These are phyloP conservation scores for Yamadazyma atmosphaerica DNA, from an alignment of 1,139 yeast species.

Conservation along the genomic window DNA sequence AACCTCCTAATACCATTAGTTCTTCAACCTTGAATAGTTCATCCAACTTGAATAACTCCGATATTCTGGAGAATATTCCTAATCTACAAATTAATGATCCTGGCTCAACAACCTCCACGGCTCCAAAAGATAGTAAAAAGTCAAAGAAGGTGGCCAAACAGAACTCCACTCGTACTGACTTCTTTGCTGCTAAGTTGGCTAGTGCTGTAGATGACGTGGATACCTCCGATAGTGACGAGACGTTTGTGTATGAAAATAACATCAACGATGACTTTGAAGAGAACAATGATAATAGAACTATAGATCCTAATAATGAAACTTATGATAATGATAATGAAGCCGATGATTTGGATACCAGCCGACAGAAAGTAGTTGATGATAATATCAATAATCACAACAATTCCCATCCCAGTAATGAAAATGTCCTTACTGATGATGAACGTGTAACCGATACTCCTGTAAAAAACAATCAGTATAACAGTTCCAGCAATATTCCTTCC, in stretches of 20 bases:
- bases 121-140: conserved; percentile 11
- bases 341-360: neutral
- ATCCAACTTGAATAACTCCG: no score
- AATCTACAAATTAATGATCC: conserved; percentile 13
- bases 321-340: neutral
- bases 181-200: conserved; percentile 91
- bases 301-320: neutral
- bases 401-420: neutral
- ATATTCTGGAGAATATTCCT: conserved; percentile 15
- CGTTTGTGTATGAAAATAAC: conserved; percentile 82
- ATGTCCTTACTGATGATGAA: neutral
- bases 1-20: no score
- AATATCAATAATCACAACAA: neutral
- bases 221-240: conserved; percentile 86
- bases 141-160: conserved; percentile 27
- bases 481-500: neutral
- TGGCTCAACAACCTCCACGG: conserved; percentile 4
- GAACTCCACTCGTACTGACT: conserved; percentile 71
- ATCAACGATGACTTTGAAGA: conserved; percentile 13
- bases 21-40: no score
- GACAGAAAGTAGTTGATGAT: no score
- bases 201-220: conserved; percentile 91
- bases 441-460: neutral
- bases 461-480: neutral
- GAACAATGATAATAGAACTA: conserved; percentile 4